Conservation (phyloP, 495 filamentous ascomycete species). For the Aspergillus nidulans region DNA sequence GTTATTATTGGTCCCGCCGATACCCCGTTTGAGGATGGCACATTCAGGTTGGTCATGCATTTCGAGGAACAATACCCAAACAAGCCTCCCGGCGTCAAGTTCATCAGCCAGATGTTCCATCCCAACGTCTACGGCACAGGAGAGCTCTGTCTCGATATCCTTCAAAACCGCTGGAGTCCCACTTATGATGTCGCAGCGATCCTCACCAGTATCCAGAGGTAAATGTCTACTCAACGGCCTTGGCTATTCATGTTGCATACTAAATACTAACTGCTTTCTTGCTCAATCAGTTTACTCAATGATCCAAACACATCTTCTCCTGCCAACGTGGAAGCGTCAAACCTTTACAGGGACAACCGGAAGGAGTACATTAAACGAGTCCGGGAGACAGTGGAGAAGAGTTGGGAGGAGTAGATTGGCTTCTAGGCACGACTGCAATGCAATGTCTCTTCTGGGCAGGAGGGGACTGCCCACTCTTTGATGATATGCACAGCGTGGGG, state of each 20-base stretch:
- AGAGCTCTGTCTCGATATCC: slow-evolving; percentile 92
- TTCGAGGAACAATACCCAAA: slow-evolving; percentile 99
- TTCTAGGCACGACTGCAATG: slow-evolving; percentile 1
- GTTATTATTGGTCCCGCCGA: slow-evolving; percentile 98
- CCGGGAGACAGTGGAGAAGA: slow-evolving; percentile 96
- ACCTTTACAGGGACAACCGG: slow-evolving; percentile 97
- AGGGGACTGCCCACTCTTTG: slow-evolving; percentile 16
- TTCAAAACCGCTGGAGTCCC: slow-evolving; percentile 98
- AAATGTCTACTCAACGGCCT: slow-evolving; percentile 11
- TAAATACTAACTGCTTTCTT: background rate
- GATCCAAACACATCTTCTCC: slow-evolving; percentile 97
- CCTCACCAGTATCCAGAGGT: slow-evolving; percentile 97
- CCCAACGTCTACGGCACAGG: slow-evolving; percentile 97
- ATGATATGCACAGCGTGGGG: slow-evolving; percentile 47
- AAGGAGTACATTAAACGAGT: slow-evolving; percentile 95
- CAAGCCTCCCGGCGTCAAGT: slow-evolving; percentile 95
- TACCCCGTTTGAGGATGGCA: slow-evolving; percentile 97
- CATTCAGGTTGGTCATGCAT: slow-evolving; percentile 96
- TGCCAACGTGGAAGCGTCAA: slow-evolving; percentile 96
- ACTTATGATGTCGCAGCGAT: slow-evolving; percentile 98
- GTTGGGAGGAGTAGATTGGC: slow-evolving; percentile 79
- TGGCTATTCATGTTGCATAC: background rate
- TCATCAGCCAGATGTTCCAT: slow-evolving; percentile 98
- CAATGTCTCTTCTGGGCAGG: slow-evolving; percentile 4
- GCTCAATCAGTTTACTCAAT: slow-evolving; percentile 74